A percentile compares a stretch with the other conserved stretches of the same genome.
Evolutionary conservation across 2,329 filamentous ascomycete species (phyloP).

Genomic region (Meredithiella fracta): DNA sequence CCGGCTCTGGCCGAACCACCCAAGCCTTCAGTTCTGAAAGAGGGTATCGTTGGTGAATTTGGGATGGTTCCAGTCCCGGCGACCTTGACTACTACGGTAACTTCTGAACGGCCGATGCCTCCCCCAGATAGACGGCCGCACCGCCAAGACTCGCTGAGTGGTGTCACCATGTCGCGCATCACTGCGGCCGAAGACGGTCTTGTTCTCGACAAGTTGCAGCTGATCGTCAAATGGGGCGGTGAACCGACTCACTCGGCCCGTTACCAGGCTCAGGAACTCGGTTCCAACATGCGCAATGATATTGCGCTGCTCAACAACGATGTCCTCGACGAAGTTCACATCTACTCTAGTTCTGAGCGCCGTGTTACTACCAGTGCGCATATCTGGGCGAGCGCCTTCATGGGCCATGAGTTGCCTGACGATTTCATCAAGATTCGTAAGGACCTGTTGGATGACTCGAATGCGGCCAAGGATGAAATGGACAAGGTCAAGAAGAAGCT

Average conservation of each 20-base stretch:
- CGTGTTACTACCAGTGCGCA: conserved; percentile 91
- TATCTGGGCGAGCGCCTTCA: conserved; percentile 82
- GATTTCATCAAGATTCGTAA: conserved; percentile 86
- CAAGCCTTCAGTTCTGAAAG: conserved; percentile 8
- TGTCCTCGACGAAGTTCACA: conserved; percentile 77
- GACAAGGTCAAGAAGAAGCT: conserved; percentile 99
- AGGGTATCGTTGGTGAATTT: conserved; percentile 17
- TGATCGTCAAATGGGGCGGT: conserved; percentile 98
- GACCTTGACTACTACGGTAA: background rate
- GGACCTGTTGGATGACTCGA: conserved; percentile 89
- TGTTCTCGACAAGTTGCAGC: conserved; percentile 84
- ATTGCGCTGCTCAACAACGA: conserved; percentile 83
- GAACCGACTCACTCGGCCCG: conserved; percentile 94
- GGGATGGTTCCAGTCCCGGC: conserved; percentile 17
- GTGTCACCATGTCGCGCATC: conserved; percentile 81
- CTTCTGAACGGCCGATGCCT: background rate
- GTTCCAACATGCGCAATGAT: conserved; percentile 91
- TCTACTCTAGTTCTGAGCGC: conserved; percentile 90
- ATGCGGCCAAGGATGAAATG: conserved; percentile 97
- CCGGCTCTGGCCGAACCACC: conserved; percentile 19
- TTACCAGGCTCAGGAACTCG: conserved; percentile 89
- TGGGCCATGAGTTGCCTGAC: conserved; percentile 69
- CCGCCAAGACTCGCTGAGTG: conserved; percentile 72
- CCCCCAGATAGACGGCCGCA: conserved; percentile 28
- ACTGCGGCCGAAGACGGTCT: conserved; percentile 86